Base-by-base conservation (phyloP, 1,284 basidiomycete species). In the Ustilago nuda region DNA sequence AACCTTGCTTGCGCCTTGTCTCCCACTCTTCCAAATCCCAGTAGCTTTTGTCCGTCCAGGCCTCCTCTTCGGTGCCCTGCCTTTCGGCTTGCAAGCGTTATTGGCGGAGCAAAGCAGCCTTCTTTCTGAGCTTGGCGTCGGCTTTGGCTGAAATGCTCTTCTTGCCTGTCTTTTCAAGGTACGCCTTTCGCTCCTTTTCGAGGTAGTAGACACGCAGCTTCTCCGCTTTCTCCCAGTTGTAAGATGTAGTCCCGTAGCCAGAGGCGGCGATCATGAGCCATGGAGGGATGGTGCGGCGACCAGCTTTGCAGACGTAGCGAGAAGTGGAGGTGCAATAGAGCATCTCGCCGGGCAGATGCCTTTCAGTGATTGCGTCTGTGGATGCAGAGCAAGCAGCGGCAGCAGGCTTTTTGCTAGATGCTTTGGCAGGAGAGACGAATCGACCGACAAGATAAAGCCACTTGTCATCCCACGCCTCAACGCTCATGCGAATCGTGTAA, bases 401-500 rank as follows among this genome's bases (percentile, higher is more conserved):
- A 13, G 57, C 33, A 7, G 32, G 8, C 8, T 45, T 53, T 2
- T 53, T 59, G 51, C 13, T 36, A 8, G 61, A 48, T 2, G 17
- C 4, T 13, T 37, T 57, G 48, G 57, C 41, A 32, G 72, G 67
- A 2, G 67, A 54, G 27, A 73, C 59, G 58, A 79, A 79, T 4
- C 68, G 43, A n/a, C 65, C 77, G 33, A 75, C 58, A 45, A 79
- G 48, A 45, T 77, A 82, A 48, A 82, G 17, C 81, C 81, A 82
- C 63, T 82, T 82, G 52, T 81, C 72, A 55, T 82, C 80, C 81
- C 81, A 82, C 1, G 72, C 65, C 35, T 66, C 76, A 35, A 80
- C 23, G 39, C 64, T 64, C 50, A 76, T 70, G 13, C 63, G 55
- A 35, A 82, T 63, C 5, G 69, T 70, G 67, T 80, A 82, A 30